A percentile compares a stretch with the other conserved stretches of the same genome.
Evolutionary conservation across 495 filamentous ascomycete species (phyloP).

Genomic region (Parachaetomium inaequale): DNA sequence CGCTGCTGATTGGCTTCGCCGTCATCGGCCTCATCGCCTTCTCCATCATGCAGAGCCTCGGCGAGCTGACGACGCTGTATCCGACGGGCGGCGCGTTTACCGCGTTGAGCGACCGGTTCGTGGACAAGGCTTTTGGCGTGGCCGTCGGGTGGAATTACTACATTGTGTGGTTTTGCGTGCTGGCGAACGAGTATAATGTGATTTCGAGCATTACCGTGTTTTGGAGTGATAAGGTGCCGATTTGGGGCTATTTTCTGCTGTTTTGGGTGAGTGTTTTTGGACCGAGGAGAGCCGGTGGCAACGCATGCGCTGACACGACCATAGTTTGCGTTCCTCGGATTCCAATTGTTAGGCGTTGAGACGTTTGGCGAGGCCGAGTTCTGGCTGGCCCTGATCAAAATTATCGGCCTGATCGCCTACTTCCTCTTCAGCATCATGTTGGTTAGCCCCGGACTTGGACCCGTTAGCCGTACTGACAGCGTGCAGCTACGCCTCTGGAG

Average conservation of each 20-base stretch:
- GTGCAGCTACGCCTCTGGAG: constrained; percentile 46
- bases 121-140: constrained; percentile 75
- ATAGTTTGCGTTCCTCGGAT: constrained; percentile 42
- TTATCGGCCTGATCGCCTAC: constrained; percentile 64
- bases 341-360: constrained; percentile 47
- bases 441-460: not conserved
- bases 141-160: constrained; percentile 83
- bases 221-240: constrained; percentile 52
- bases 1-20: constrained; percentile 61
- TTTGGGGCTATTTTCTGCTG: constrained; percentile 60
- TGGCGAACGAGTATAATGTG: constrained; percentile 57
- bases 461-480: not conserved
- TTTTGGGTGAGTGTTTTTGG: constrained; percentile 51
- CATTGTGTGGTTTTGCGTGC: constrained; percentile 59
- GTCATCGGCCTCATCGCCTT: constrained; percentile 65
- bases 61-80: constrained; percentile 40
- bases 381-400: constrained; percentile 61
- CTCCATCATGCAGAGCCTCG: constrained; percentile 41
- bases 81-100: constrained; percentile 60
- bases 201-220: constrained; percentile 58
- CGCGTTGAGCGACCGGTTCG: constrained; percentile 64
- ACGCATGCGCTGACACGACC: constrained; percentile 15
- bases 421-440: constrained; percentile 64
- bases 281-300: not conserved
- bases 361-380: constrained; percentile 64